A percentile compares a stretch with the other conserved stretches of the same genome.
Conservation (phyloP, 169 alveolate species). For the Prorocentrum cordatum region DNA sequence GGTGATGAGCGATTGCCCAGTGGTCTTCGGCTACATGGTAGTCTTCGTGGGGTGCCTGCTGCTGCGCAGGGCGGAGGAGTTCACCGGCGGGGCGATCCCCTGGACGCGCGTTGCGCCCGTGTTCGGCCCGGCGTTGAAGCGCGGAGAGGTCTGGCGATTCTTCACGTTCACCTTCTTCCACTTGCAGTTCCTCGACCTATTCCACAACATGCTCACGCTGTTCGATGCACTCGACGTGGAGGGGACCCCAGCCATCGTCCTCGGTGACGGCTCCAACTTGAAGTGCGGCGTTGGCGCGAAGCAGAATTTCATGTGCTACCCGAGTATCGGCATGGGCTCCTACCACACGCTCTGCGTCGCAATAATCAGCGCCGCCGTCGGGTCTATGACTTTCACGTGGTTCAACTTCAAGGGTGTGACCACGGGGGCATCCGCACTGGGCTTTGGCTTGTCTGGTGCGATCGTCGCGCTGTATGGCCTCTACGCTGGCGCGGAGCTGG, state of each 20-base stretch:
- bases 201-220: slow-evolving; percentile 49
- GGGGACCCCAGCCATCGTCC: slow-evolving; percentile 54
- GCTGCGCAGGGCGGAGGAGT: slow-evolving; percentile 46
- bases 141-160: slow-evolving; percentile 70
- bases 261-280: slow-evolving; percentile 66
- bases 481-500: slow-evolving; percentile 31
- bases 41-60: slow-evolving; percentile 26
- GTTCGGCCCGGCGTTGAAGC: slow-evolving; percentile 45
- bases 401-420: slow-evolving; percentile 26
- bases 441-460: slow-evolving; percentile 59
- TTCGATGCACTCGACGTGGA: slow-evolving; percentile 56
- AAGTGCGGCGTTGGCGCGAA: slow-evolving; percentile 61
- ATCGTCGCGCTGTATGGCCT: slow-evolving; percentile 57
- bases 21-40: slow-evolving; percentile 48
- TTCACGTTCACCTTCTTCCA: slow-evolving; percentile 56
- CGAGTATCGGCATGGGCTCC: slow-evolving; percentile 61
- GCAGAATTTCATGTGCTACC: slow-evolving; percentile 59
- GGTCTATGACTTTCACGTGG: slow-evolving; percentile 61
- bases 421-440: slow-evolving; percentile 51
- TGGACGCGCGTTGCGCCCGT: slow-evolving; percentile 65
- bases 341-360: slow-evolving; percentile 48
- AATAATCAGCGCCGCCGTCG: slow-evolving; percentile 40
- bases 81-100: slow-evolving; percentile 39
- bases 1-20: slow-evolving; percentile 32
- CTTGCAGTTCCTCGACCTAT: slow-evolving; percentile 40